Conservation (phyloP, 176 grass and related monocot genomes). For the Tuctoria greenei region DNA sequence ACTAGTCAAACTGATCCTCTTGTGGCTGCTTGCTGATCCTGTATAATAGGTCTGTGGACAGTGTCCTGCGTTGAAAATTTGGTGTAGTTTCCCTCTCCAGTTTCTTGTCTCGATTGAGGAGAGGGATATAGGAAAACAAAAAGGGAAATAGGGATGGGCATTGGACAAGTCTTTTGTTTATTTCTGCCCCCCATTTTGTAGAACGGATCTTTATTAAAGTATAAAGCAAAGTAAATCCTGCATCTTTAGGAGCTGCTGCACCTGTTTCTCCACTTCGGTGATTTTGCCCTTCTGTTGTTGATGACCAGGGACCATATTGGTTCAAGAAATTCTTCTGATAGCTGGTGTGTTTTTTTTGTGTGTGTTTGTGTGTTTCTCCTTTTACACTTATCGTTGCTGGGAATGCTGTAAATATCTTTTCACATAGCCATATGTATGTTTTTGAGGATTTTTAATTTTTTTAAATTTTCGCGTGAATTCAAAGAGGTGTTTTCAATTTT, state of each 20-base stretch:
- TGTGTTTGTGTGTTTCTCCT: neutral
- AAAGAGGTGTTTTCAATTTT: no score
- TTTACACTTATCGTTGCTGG: neutral
- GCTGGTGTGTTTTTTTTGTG: neutral
- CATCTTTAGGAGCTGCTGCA: slow-evolving; percentile 3
- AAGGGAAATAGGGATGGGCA: slow-evolving; percentile 34
- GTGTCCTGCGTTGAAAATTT: slow-evolving; percentile 39
- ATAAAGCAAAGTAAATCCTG: slow-evolving; percentile 57
- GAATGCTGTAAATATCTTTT: neutral
- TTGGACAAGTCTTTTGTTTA: slow-evolving; percentile 44
- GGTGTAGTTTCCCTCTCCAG: slow-evolving; percentile 41
- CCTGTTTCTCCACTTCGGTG: neutral
- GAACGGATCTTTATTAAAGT: slow-evolving; percentile 52
- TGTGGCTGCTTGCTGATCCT: slow-evolving; percentile 41
- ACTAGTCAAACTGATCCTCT: slow-evolving; percentile 40
- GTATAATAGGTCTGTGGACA: slow-evolving; percentile 60
- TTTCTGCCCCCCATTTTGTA: slow-evolving; percentile 68
- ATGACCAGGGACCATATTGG: neutral
- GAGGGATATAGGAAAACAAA: slow-evolving; percentile 46
- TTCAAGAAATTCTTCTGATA: neutral
- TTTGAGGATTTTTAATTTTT: no score
- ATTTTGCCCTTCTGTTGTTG: neutral
- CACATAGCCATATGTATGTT: no score
- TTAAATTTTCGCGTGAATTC: no score
- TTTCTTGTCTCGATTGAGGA: slow-evolving; percentile 33